Base-by-base conservation (phyloP, 768 basidiomycete species). In the Phallus indusiatus region DNA sequence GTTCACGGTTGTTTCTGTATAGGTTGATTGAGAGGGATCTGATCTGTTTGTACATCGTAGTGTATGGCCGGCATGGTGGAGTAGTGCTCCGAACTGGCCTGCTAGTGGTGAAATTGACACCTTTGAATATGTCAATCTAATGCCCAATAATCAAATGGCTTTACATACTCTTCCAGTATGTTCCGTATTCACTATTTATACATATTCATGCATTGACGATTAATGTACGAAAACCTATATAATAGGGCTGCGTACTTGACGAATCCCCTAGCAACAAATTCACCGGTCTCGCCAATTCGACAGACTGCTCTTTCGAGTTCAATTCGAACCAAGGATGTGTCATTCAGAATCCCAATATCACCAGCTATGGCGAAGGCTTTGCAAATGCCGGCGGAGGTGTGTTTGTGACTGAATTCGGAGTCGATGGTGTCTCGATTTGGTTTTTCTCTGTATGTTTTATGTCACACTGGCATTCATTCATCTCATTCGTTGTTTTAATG, bases 391-490 rank as follows among this genome's bases (percentile, higher is more conserved):
- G 82, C 9, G 90, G 90, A 33, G 90, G 90, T 16, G 78, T 88
- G 11, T 91, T 79, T 62, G 82, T 88, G n/a, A 86, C 88, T 0
- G 86, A 90, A 67, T 82, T 84, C 60, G 84, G 86, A 1, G 69
- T 75, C 21, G 74, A 71, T 42, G 87, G 85, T 10, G 81, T 90
- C 8, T 59, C 57, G 7, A 42, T 84, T 20, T 86, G 85, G 85
- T 86, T 85, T 73, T 82, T 84, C 68, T 69, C 75, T 8, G 76
- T 76, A 56, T 51, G 56, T 34, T 48, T n/a, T n/a, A n/a, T n/a
- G n/a, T n/a, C n/a, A n/a, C n/a, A n/a, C n/a, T n/a, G 4, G 42
- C 2, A 42, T 3, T 42, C 12, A 42, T 10, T n/a, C 12, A 14
- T 42, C 12, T 42, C n/a, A n/a, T 42, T n/a, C 12, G 42, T 37